Conservation (phyloP, 176 grass and related monocot species). For the Aegilops umbellulata region DNA sequence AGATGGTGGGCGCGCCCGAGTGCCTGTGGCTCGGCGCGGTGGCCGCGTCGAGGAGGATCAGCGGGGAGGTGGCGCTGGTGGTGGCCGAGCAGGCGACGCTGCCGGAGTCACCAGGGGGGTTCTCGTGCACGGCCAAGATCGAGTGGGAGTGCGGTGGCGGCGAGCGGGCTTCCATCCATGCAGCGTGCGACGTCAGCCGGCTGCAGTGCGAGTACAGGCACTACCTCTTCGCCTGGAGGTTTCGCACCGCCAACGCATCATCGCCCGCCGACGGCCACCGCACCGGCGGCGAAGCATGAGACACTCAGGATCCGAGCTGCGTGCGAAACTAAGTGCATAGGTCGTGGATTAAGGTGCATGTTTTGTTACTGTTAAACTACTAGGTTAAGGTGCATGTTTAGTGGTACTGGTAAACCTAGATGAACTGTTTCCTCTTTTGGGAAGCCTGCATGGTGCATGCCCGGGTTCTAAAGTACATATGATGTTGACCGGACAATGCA, state of each 20-base stretch:
- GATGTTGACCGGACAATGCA: slow-evolving; percentile 42
- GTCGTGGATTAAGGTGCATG: slow-evolving; percentile 27
- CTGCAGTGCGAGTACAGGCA: slow-evolving; percentile 71
- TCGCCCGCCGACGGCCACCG: slow-evolving; percentile 21
- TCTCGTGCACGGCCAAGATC: slow-evolving; percentile 78
- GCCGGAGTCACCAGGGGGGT: slow-evolving; percentile 26
- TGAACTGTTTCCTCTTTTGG: slow-evolving; percentile 17
- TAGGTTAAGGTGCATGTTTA: slow-evolving; percentile 34
- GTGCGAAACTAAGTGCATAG: slow-evolving; percentile 24
- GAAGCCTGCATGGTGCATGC: neutral
- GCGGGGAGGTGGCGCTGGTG: slow-evolving; percentile 71
- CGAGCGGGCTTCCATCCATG: slow-evolving; percentile 40
- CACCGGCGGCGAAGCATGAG: slow-evolving; percentile 21
- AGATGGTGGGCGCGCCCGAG: slow-evolving; percentile 85
- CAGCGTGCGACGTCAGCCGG: slow-evolving; percentile 66
- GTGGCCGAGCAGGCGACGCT: slow-evolving; percentile 23
- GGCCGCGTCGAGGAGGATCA: slow-evolving; percentile 63
- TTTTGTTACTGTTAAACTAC: neutral
- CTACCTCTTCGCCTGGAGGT: slow-evolving; percentile 79
- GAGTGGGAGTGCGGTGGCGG: slow-evolving; percentile 73
- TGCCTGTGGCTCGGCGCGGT: slow-evolving; percentile 81
- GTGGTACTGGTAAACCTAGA: neutral
- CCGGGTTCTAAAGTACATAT: slow-evolving; percentile 34
- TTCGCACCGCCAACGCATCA: slow-evolving; percentile 44
- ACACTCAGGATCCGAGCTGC: neutral